These are phyloP conservation scores for Flagelloscypha sp. DNA, from an alignment of 768 basidiomycete species.

Conservation along the genomic window DNA sequence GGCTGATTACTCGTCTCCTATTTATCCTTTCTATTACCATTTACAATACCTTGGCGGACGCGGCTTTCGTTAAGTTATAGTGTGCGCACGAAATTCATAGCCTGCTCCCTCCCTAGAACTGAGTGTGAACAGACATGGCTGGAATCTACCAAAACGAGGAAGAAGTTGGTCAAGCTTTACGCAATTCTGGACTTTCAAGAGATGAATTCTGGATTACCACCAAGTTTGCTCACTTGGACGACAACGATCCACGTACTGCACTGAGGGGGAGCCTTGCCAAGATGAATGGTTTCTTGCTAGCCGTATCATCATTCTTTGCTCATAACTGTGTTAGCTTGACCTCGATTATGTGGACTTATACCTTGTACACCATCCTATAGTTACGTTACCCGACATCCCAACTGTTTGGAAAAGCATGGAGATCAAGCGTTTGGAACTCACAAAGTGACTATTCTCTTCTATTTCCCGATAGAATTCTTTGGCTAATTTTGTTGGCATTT, in stretches of 20 bases:
- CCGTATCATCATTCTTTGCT: background rate
- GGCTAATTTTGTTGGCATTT: background rate
- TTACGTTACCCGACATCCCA: constrained; percentile 50
- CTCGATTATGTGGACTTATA: constrained; percentile 63
- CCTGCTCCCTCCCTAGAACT: too few species aligned
- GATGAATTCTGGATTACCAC: constrained; percentile 57
- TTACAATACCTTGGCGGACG: too few species aligned
- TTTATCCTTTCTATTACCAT: too few species aligned
- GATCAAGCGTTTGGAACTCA: constrained; percentile 45
- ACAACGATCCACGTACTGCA: constrained; percentile 45
- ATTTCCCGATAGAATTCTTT: background rate
- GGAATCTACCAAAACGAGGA: constrained; percentile 53
- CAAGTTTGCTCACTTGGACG: constrained; percentile 48
- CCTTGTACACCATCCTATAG: constrained; percentile 52
- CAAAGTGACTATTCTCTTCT: constrained; percentile 32
- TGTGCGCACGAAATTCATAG: too few species aligned
- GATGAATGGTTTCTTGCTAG: constrained; percentile 24
- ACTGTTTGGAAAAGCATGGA: constrained; percentile 61
- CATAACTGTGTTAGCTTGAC: background rate
- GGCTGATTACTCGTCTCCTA: too few species aligned
- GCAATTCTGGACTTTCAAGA: constrained; percentile 49
- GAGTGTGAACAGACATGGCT: constrained; percentile 46
- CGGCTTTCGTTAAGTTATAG: too few species aligned
- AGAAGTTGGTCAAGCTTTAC: constrained; percentile 45
- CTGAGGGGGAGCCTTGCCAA: constrained; percentile 49